phyloP scores from a whole-genome alignment of 78 protist genomes.

The Dictyostelium brefeldianum region DNA sequence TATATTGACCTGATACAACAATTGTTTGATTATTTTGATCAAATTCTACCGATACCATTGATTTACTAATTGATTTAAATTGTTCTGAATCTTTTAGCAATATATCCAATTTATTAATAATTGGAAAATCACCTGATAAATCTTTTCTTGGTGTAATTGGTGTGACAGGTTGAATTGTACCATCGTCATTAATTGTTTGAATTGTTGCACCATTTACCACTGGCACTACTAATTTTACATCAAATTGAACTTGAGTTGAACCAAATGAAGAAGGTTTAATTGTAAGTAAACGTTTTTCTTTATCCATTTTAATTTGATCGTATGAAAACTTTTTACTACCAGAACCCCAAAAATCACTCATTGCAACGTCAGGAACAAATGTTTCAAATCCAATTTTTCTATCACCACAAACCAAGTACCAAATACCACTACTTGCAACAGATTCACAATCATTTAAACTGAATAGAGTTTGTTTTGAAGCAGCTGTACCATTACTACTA shows the following conservation, averaged over 20 bases:
- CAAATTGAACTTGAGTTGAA: neutral
- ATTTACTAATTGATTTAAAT: neutral
- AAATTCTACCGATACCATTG: neutral
- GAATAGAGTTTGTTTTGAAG: slow-evolving; percentile 21
- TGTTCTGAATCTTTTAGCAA: neutral
- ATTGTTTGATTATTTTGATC: slow-evolving; percentile 28
- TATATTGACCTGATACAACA: slow-evolving; percentile 5
- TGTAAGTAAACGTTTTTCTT: slow-evolving; percentile 3
- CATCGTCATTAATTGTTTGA: neutral
- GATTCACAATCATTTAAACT: slow-evolving; percentile 38
- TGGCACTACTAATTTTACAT: neutral
- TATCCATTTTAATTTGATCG: slow-evolving; percentile 33
- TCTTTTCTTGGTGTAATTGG: slow-evolving; percentile 4
- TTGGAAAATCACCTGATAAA: slow-evolving; percentile 8
- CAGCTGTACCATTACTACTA: neutral
- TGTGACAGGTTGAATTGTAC: neutral
- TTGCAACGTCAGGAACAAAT: slow-evolving; percentile 77
- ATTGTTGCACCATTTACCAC: neutral
- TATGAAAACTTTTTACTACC: slow-evolving; percentile 42
- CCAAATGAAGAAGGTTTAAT: neutral
- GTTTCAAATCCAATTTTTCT: slow-evolving; percentile 47
- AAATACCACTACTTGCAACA: slow-evolving; percentile 46
- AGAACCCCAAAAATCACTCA: slow-evolving; percentile 73
- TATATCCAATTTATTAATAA: neutral
- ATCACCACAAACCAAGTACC: slow-evolving; percentile 52